Evolutionary conservation across 169 alveolate species (phyloP).

Genomic region (Plasmodium relictum): DNA sequence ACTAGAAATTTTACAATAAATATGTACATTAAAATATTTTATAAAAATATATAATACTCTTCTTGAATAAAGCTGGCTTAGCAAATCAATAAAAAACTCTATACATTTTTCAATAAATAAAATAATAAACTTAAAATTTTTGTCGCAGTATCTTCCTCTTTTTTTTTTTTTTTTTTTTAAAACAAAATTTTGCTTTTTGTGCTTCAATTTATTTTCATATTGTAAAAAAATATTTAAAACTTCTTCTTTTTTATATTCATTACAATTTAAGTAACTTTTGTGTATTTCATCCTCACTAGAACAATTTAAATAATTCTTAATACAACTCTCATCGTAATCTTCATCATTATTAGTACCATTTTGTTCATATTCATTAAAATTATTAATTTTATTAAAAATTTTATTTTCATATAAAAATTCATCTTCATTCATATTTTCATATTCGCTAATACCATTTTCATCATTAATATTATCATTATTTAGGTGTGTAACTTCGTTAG

Average conservation of each 20-base stretch:
- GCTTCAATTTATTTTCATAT: constrained; percentile 46
- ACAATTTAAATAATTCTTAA: constrained; percentile 16
- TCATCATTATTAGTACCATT: neutral
- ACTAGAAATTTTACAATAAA: constrained; percentile 72
- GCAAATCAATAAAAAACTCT: constrained; percentile 70
- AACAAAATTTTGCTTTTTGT: constrained; percentile 7
- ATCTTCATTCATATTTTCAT: neutral
- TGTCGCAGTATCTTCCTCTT: neutral
- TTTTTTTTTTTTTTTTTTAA: constrained; percentile 5
- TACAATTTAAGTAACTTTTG: neutral
- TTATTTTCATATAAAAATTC: neutral
- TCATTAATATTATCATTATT: constrained; percentile 7
- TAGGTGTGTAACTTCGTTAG: neutral
- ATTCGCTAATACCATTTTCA: neutral
- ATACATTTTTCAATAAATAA: constrained; percentile 71
- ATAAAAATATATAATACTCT: constrained; percentile 50
- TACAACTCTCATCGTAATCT: neutral
- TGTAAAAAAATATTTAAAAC: constrained; percentile 43
- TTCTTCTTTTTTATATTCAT: constrained; percentile 62
- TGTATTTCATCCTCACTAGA: constrained; percentile 66
- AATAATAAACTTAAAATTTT: constrained; percentile 2
- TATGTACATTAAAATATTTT: constrained; percentile 64
- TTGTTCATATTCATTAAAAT: too few species aligned
- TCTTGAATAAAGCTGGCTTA: constrained; percentile 75
- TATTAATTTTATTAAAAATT: neutral